Conservation (phyloP, 345 rosid species). For the Raphanus raphanistrum region DNA sequence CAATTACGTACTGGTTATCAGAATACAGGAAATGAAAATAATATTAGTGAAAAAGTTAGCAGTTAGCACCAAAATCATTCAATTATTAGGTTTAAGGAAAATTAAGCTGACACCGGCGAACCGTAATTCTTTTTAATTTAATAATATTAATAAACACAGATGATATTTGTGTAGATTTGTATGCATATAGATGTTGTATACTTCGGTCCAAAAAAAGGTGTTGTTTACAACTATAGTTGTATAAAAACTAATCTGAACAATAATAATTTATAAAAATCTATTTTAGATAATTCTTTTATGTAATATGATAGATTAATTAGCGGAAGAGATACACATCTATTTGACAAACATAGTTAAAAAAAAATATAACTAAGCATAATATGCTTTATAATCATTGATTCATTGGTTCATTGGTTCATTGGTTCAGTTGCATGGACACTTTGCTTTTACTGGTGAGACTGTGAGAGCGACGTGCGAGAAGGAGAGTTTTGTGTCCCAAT, state of each 20-base stretch:
- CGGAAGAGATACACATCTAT: neutral
- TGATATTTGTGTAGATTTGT: neutral
- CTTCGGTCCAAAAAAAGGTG: too few species aligned
- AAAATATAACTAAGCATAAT: neutral
- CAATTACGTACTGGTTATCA: neutral
- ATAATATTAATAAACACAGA: neutral
- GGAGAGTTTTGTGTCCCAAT: constrained; percentile 40
- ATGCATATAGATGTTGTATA: neutral
- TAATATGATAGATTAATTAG: neutral
- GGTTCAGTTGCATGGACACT: neutral
- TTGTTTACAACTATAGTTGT: too few species aligned
- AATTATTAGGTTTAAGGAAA: neutral
- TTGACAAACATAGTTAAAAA: neutral
- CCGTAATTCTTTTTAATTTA: neutral
- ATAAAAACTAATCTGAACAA: neutral
- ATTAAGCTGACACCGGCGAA: neutral
- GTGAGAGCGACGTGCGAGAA: neutral
- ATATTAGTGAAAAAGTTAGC: neutral
- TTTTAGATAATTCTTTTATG: neutral
- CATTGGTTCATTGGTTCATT: neutral
- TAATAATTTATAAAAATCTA: neutral
- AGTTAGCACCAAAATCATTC: neutral
- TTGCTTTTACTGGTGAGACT: neutral
- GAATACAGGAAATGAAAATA: neutral
- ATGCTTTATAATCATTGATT: neutral